A percentile compares a stretch with the other conserved stretches of the same genome.
Evolutionary conservation across 306 rosid species (phyloP).

Genomic region (Dryas alaskensis): DNA sequence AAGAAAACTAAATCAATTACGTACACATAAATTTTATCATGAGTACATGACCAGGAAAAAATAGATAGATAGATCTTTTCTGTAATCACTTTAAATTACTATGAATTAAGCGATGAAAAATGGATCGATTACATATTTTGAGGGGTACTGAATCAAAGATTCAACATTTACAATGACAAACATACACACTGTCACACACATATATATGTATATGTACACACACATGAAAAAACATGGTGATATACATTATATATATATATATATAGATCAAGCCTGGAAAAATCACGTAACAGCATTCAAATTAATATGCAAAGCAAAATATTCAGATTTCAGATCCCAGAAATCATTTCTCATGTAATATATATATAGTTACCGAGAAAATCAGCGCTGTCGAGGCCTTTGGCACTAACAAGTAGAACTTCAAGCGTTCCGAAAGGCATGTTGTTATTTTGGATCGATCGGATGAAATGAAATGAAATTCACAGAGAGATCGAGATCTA

Average conservation of each 20-base stretch:
- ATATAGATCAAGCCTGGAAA: no score
- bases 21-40: background rate
- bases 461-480: background rate
- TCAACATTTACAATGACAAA: background rate
- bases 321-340: conserved; percentile 19
- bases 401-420: conserved; percentile 66
- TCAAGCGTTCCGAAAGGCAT: conserved; percentile 79
- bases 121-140: background rate
- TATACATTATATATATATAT: no score
- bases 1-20: background rate
- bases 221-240: background rate
- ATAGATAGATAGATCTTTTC: background rate
- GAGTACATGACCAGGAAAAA: background rate
- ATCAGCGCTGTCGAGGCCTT: conserved; percentile 68
- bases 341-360: background rate
- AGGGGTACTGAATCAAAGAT: background rate
- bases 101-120: background rate
- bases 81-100: background rate
- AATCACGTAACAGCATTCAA: no score
- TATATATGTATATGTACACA: no score
- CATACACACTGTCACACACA: background rate
- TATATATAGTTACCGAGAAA: conserved; percentile 40
- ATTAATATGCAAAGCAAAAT: background rate
- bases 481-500: background rate
- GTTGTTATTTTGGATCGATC: conserved; percentile 3